phyloP scores from a whole-genome alignment of 768 basidiomycete genomes.

The Strobilomyces echinocephalus region DNA sequence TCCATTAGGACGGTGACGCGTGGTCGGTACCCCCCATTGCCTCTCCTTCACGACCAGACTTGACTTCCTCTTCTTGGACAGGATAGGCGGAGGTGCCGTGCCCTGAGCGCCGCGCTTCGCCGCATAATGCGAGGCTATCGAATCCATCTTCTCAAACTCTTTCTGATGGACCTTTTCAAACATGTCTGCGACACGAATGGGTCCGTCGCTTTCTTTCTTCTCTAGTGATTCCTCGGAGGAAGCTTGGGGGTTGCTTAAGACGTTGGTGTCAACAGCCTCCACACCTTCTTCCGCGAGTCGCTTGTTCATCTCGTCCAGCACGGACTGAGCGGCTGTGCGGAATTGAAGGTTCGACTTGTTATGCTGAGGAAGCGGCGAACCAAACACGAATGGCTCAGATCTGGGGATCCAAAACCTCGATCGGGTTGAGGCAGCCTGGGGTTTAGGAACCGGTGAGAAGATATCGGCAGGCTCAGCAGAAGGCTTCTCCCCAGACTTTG shows the following conservation, averaged over 20 bases:
- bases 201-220: constrained; percentile 22
- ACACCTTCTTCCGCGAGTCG: constrained; percentile 58
- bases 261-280: constrained; percentile 40
- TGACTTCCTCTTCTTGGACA: constrained; percentile 45
- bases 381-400: constrained; percentile 65
- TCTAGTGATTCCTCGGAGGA: constrained; percentile 2
- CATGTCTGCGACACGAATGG: constrained; percentile 26
- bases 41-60: constrained; percentile 41
- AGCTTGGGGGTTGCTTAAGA: constrained; percentile 35
- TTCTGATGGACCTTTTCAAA: constrained; percentile 61
- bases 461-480: constrained; percentile 32
- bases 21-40: constrained; percentile 3
- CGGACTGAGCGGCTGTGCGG: constrained; percentile 56
- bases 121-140: constrained; percentile 55
- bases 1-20: constrained; percentile 22
- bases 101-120: constrained; percentile 33
- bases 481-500: constrained; percentile 30
- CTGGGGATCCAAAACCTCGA: constrained; percentile 21
- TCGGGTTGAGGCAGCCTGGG: constrained; percentile 12
- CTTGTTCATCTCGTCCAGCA: constrained; percentile 80
- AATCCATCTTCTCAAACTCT: constrained; percentile 74
- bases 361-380: constrained; percentile 66
- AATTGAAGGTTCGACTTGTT: constrained; percentile 64
- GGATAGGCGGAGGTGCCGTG: constrained; percentile 16
- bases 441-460: constrained; percentile 37